Conservation (phyloP, 306 rosid species). For the Luffa aegyptiaca region DNA sequence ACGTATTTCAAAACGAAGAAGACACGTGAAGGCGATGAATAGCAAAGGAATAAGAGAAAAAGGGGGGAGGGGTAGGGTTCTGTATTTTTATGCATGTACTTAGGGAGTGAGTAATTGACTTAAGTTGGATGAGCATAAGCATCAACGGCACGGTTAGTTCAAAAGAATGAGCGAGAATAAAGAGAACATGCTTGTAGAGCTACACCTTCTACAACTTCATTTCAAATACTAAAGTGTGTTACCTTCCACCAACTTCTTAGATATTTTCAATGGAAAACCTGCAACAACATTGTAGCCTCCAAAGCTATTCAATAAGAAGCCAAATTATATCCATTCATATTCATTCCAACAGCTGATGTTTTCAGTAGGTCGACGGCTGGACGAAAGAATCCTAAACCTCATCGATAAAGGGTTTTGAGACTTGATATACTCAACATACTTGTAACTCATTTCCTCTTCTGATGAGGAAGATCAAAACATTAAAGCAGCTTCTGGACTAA, state of each 20-base stretch:
- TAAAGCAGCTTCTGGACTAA: background rate
- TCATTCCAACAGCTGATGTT: background rate
- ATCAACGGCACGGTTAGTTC: background rate
- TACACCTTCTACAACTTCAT: background rate
- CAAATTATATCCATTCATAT: background rate
- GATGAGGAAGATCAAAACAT: background rate
- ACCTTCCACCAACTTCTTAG: background rate
- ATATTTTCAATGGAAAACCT: background rate
- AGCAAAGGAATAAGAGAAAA: too few relatives aligned
- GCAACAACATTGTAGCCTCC: background rate
- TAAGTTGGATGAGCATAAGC: background rate
- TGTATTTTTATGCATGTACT: background rate
- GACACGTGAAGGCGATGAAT: background rate
- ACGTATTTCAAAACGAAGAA: background rate
- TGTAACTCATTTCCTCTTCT: background rate
- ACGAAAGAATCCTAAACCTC: background rate
- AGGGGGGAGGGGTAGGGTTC: too few relatives aligned
- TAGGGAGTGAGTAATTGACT: background rate
- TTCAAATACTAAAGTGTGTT: background rate
- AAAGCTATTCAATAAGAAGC: background rate
- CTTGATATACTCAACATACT: background rate
- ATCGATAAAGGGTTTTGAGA: background rate
- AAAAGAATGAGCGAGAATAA: background rate
- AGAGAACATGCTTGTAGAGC: background rate
- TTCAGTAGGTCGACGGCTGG: background rate